Conservation (phyloP, 371 early-diverging fungal genomes). For the Gilbertella persicaria region DNA sequence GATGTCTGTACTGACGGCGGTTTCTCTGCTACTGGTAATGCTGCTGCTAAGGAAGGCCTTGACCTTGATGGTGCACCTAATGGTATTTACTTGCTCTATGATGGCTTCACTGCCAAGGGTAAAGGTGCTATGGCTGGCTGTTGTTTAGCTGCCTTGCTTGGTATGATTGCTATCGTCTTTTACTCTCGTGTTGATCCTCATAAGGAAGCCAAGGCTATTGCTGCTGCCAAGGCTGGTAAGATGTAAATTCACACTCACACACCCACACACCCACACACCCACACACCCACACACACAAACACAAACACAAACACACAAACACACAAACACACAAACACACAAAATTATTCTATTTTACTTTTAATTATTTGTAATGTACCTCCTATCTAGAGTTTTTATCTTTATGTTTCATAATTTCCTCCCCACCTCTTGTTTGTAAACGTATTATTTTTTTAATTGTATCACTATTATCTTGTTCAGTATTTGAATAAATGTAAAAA, state of each 20-base stretch:
- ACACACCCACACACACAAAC: too few relatives aligned
- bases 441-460: background rate
- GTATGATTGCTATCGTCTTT: conserved; percentile 72
- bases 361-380: background rate
- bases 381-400: background rate
- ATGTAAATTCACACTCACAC: conserved; percentile 4
- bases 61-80: conserved; percentile 56
- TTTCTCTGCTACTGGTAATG: conserved; percentile 56
- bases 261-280: too few relatives aligned
- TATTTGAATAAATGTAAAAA: background rate
- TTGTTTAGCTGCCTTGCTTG: conserved; percentile 67
- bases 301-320: too few relatives aligned
- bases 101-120: conserved; percentile 62
- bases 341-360: background rate
- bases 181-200: conserved; percentile 47
- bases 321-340: too few relatives aligned
- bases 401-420: conserved; percentile 3
- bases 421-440: conserved; percentile 5
- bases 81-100: conserved; percentile 53
- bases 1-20: conserved; percentile 59
- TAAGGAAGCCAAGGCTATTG: conserved; percentile 26
- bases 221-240: conserved; percentile 13
- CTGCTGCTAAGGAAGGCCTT: conserved; percentile 64
- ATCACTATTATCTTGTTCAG: background rate
- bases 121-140: conserved; percentile 69